Evolutionary conservation across 106 monocot genomes (phyloP).

Genomic region (Ottelia alismoides): DNA sequence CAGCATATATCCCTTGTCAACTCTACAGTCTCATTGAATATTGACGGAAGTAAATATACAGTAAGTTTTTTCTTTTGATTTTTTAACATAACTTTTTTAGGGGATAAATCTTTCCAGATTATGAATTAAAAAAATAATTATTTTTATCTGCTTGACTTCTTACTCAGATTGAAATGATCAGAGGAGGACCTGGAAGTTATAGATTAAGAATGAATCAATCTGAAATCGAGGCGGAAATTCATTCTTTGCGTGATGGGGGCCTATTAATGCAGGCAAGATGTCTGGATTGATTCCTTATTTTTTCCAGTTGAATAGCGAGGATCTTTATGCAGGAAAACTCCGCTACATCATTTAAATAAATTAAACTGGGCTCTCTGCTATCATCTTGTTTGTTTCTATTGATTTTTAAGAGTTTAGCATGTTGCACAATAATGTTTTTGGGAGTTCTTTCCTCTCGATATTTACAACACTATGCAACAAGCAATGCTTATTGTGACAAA

Average conservation of each 20-base stretch:
- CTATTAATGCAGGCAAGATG: slow-evolving; percentile 87
- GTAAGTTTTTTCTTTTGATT: slow-evolving; percentile 25
- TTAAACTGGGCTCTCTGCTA: too few relatives aligned
- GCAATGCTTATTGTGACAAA: too few relatives aligned
- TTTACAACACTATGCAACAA: too few relatives aligned
- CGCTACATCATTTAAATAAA: too few relatives aligned
- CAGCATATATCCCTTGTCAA: slow-evolving; percentile 98
- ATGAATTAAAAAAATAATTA: too few relatives aligned
- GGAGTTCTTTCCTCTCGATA: too few relatives aligned
- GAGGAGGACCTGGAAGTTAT: slow-evolving; percentile 91
- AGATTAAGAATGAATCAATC: slow-evolving; percentile 82
- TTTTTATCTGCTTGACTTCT: slow-evolving; percentile 2
- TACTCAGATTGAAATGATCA: slow-evolving; percentile 80
- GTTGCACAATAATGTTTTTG: too few relatives aligned
- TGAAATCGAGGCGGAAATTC: slow-evolving; percentile 89
- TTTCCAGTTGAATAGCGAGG: too few relatives aligned
- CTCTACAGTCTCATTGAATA: slow-evolving; percentile 70
- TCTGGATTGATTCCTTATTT: too few relatives aligned
- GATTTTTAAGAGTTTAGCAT: too few relatives aligned
- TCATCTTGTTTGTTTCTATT: too few relatives aligned
- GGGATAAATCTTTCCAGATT: neutral
- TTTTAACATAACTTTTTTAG: neutral
- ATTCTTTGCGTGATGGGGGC: slow-evolving; percentile 90
- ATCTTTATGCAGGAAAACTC: too few relatives aligned
- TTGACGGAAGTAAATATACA: slow-evolving; percentile 96